These are phyloP conservation scores for Lobosporangium transversale DNA, from an alignment of 192 early-diverging fungal species.

Conservation along the genomic window DNA sequence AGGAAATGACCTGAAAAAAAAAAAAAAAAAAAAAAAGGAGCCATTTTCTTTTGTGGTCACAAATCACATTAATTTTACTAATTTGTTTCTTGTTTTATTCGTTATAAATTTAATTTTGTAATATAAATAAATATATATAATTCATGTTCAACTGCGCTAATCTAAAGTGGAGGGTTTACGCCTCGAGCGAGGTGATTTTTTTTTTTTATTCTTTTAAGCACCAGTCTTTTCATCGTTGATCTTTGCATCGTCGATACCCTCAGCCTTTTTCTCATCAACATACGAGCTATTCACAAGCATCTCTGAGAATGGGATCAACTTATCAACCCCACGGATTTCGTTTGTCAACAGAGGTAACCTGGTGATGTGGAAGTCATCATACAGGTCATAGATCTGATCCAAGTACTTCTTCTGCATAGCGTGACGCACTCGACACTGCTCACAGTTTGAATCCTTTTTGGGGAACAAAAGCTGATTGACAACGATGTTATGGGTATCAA, in stretches of 20 bases:
- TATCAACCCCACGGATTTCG: constrained; percentile 95
- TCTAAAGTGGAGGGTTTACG: too few species aligned
- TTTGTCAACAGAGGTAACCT: constrained; percentile 94
- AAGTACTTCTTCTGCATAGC: constrained; percentile 99
- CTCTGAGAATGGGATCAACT: constrained; percentile 91
- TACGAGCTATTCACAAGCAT: constrained; percentile 78
- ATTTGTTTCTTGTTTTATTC: not conserved
- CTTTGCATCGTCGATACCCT: constrained; percentile 41
- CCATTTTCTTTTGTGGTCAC: too few species aligned
- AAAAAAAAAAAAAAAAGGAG: too few species aligned
- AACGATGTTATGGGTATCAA: constrained; percentile 99
- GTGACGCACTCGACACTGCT: constrained; percentile 90
- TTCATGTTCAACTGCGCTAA: too few species aligned
- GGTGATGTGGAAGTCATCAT: constrained; percentile 96
- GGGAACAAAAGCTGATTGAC: constrained; percentile 99
- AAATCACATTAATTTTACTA: not conserved
- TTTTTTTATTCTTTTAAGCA: not conserved
- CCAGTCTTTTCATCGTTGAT: constrained; percentile 36
- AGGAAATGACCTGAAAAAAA: too few species aligned
- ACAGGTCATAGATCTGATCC: constrained; percentile 98
- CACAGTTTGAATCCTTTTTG: constrained; percentile 84
- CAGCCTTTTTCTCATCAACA: constrained; percentile 47
- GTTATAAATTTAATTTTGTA: too few species aligned
- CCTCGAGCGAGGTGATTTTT: not conserved
- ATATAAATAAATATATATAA: too few species aligned